Base-by-base conservation (phyloP, 495 filamentous ascomycete genomes). In the Melanomma pulvis-pyrius region DNA sequence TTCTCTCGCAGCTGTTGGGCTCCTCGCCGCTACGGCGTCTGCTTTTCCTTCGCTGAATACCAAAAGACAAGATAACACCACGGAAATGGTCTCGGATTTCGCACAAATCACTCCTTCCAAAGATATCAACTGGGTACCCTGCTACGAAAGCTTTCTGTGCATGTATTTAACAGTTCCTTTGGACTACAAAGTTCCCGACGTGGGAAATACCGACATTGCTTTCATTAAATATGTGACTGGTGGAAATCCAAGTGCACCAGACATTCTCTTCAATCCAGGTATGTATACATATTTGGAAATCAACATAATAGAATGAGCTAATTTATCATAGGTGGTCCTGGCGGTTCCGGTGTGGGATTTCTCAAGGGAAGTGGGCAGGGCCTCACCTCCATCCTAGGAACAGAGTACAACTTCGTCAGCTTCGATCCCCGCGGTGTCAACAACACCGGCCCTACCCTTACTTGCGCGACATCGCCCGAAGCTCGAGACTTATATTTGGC, bases 321-420 rank as follows among this genome's bases (percentile, higher is more conserved):
- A 34, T 34, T 34, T 5, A 34, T 34, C 30, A 5, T 12, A 34
- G 30, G 30, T 34, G 79, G 81, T 0, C 80, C 81, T 0, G 80
- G 81, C 3, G 76, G 70, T 22, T 80, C 80, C 4, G 79, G 80
- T 8, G 29, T 61, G 19, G 17, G 17, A 5, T 1, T 52, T 12
- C 19, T 51, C 11, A 11, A 25, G 11, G 59, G 4, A 7, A 5
- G 12, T 34, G 30, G 5, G 4, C 30, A 34, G 12, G 51, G 73
- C 21, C 63, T 71, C 17, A 49, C 63, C 19, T 30, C 64, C 1
- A 25, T 22, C 7, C 5, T 53, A 6, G 75, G 71, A 21, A 51
- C 67, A 11, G 26, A 24, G 1, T 83, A 79, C 65, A 84, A 87
- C 55, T 78, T 86, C n/a, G 75, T 87, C 76, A 79, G 80, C 69